Evolutionary conservation across 805 yeast genomes (phyloP).

Genomic region (Alloascoidea africana): DNA sequence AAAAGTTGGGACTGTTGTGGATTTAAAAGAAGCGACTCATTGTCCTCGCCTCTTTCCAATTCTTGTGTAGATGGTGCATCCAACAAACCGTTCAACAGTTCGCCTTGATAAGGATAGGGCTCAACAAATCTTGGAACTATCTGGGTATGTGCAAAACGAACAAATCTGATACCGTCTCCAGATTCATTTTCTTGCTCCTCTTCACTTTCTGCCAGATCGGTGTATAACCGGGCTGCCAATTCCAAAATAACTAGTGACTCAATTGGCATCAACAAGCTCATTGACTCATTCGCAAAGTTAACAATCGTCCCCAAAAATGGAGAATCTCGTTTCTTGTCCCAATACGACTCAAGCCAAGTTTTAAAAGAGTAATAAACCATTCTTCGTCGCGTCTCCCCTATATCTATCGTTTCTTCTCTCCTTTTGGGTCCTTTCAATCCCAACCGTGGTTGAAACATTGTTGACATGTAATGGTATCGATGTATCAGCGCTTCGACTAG

Average conservation of each 20-base stretch:
- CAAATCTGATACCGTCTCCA: too few relatives aligned
- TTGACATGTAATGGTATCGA: slow-evolving; percentile 40
- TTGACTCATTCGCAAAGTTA: slow-evolving; percentile 67
- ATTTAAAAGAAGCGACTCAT: too few relatives aligned
- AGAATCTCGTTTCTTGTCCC: slow-evolving; percentile 48
- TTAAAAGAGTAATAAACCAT: slow-evolving; percentile 49
- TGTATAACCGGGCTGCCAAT: slow-evolving; percentile 31
- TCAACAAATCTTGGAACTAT: background rate
- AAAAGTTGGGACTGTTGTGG: too few relatives aligned
- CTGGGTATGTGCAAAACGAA: background rate
- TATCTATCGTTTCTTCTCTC: too few relatives aligned
- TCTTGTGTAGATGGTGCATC: background rate
- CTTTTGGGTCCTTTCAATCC: slow-evolving; percentile 13
- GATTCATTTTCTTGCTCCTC: too few relatives aligned
- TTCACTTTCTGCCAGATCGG: background rate
- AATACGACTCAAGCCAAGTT: slow-evolving; percentile 67
- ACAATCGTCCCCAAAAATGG: slow-evolving; percentile 47
- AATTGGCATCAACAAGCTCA: slow-evolving; percentile 43
- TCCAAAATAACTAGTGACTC: slow-evolving; percentile 51
- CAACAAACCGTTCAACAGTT: background rate
- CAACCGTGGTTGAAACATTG: slow-evolving; percentile 1
- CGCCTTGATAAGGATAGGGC: background rate
- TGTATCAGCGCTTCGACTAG: slow-evolving; percentile 48
- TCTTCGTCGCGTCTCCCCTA: slow-evolving; percentile 46
- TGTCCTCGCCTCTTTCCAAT: too few relatives aligned